Percentiles rank a stretch among this genome's conserved stretches.
These are phyloP conservation scores for Colletotrichum tropicale DNA, from an alignment of 2,329 filamentous ascomycete genomes.

Conservation along the genomic window DNA sequence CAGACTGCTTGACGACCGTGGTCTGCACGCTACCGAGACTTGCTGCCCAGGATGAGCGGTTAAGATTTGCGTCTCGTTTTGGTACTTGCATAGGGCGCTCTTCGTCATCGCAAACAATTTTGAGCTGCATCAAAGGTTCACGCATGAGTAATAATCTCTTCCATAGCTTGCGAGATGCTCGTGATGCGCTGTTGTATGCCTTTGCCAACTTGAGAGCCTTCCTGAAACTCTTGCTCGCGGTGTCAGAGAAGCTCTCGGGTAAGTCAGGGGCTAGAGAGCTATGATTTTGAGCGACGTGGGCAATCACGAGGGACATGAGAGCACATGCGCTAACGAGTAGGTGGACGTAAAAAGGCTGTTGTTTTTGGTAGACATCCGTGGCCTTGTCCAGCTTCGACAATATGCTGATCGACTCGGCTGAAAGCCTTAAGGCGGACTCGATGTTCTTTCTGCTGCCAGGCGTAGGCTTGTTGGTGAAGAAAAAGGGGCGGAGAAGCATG, in stretches of 20 bases:
- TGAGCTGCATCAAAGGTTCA: background rate
- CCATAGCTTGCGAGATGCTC: background rate
- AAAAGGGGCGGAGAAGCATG: constrained; percentile 12
- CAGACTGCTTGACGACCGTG: background rate
- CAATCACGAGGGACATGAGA: constrained; percentile 4
- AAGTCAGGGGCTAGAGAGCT: background rate
- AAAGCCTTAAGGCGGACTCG: background rate
- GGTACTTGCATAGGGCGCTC: background rate
- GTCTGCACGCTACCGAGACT: background rate
- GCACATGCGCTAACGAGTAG: constrained; percentile 6
- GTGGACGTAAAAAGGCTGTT: constrained; percentile 14
- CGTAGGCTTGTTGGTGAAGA: background rate
- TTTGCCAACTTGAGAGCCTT: background rate
- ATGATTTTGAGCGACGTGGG: background rate
- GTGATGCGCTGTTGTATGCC: background rate
- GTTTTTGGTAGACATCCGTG: constrained; percentile 9
- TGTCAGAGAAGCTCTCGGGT: background rate
- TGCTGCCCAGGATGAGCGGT: background rate
- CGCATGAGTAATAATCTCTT: background rate
- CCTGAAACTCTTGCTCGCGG: background rate
- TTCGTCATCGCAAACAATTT: background rate
- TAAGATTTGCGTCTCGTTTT: background rate
- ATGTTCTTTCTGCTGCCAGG: background rate
- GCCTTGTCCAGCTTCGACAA: background rate
- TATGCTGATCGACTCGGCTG: background rate